Base-by-base conservation (phyloP, 108 stramenopile species). In the Cyclotella choctawhatcheeana region DNA sequence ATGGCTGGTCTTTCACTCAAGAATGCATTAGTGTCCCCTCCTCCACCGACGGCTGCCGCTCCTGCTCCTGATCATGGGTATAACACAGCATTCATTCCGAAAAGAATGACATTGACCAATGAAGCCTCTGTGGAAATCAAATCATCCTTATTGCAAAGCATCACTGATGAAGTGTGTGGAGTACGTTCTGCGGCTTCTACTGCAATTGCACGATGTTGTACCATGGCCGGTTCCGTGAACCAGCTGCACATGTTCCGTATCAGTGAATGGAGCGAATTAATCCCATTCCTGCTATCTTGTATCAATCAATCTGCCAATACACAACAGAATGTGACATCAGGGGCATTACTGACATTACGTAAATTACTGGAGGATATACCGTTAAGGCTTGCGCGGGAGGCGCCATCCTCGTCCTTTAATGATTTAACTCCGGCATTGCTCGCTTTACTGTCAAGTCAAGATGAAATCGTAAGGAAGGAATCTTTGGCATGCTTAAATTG, bases 1-100 rank as follows among this genome's bases (percentile, higher is more conserved):
- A 91, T 94, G 89, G 93, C 91, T 16, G 96, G 94, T 32, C 70
- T 97, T 34, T 74, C 95, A 50, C 73, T 97, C 21, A 97, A 97
- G 67, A 94, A 97, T 59, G 93, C 90, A 0, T 43, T 94, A 27
- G 59, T 90, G 1, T 48, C 84, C 20, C 93, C 92, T 1, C 44
- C 51, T 51, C 33, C n/a, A n/a, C n/a, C n/a, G n/a, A n/a, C n/a
- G n/a, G n/a, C n/a, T n/a, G n/a, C n/a, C n/a, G n/a, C n/a, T n/a
- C n/a, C n/a, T n/a, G n/a, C n/a, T n/a, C n/a, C n/a, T n/a, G n/a
- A n/a, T n/a, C n/a, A n/a, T n/a, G n/a, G n/a, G n/a, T n/a, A n/a
- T n/a, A n/a, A n/a, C n/a, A n/a, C n/a, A n/a, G n/a, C n/a, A n/a
- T n/a, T n/a, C n/a, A n/a, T n/a, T n/a, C n/a, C n/a, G 10, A 48